Conservation (phyloP, 371 early-diverging fungal genomes). For the Sporodiniella umbellata region DNA sequence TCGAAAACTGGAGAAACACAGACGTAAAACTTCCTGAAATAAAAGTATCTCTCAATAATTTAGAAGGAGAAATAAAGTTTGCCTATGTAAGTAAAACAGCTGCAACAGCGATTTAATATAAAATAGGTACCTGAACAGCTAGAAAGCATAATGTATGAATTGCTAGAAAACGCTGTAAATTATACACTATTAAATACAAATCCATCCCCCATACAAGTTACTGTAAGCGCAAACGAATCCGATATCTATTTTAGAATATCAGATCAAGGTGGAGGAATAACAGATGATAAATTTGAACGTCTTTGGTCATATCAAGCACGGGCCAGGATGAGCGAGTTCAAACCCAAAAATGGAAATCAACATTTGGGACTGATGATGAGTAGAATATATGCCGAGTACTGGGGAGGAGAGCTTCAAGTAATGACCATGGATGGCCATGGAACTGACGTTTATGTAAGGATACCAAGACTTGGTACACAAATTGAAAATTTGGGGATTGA, state of each 20-base stretch:
- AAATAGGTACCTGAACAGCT: constrained; percentile 83
- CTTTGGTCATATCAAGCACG: constrained; percentile 78
- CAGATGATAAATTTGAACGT: constrained; percentile 53
- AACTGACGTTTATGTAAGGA: constrained; percentile 79
- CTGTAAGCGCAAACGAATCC: constrained; percentile 70
- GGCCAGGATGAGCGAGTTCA: constrained; percentile 34
- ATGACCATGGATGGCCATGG: constrained; percentile 76
- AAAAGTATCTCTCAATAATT: constrained; percentile 22
- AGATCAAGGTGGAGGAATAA: constrained; percentile 90
- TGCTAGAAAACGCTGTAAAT: constrained; percentile 86
- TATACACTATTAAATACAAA: constrained; percentile 43
- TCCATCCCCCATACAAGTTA: constrained; percentile 75
- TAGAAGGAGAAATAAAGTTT: constrained; percentile 26
- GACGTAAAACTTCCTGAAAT: constrained; percentile 15
- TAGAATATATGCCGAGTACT: constrained; percentile 79
- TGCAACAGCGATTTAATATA: too few species aligned
- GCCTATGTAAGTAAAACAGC: constrained; percentile 36
- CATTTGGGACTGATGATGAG: constrained; percentile 85
- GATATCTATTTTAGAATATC: constrained; percentile 89
- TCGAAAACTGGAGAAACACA: not conserved
- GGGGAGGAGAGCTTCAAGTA: constrained; percentile 67
- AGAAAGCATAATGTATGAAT: constrained; percentile 91
- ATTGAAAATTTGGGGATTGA: constrained; percentile 50
- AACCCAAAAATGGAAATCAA: constrained; percentile 42
- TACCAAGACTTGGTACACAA: constrained; percentile 61